A percentile compares a stretch with the other conserved stretches of the same genome.
Evolutionary conservation across 352 stramenopile species (phyloP).

Genomic region (Thraustochytrium aureum): DNA sequence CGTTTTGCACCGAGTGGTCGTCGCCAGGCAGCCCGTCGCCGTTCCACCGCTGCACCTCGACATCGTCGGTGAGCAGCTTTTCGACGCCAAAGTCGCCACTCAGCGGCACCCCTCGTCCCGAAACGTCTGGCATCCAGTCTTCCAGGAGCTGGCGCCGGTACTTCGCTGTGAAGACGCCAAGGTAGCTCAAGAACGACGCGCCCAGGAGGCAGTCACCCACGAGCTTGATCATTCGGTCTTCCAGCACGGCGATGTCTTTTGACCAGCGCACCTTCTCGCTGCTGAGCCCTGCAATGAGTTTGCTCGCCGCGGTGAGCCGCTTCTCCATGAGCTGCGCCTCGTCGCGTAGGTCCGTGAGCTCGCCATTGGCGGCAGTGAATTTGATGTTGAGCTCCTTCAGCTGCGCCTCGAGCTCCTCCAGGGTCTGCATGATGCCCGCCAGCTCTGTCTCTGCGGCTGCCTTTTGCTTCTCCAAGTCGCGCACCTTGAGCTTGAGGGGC

Average conservation of each 20-base stretch:
- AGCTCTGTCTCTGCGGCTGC: conserved; percentile 75
- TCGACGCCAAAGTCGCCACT: conserved; percentile 82
- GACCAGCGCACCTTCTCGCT: conserved; percentile 88
- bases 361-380: conserved; percentile 82
- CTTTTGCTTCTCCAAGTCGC: conserved; percentile 89
- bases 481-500: conserved; percentile 82
- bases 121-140: conserved; percentile 68
- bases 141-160: conserved; percentile 65
- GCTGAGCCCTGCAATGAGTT: conserved; percentile 83
- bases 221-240: conserved; percentile 75
- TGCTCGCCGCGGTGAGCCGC: conserved; percentile 80
- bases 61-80: conserved; percentile 84
- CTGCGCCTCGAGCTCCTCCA: conserved; percentile 75
- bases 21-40: conserved; percentile 87
- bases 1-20: conserved; percentile 93
- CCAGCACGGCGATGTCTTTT: conserved; percentile 79
- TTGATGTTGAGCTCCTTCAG: conserved; percentile 82
- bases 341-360: conserved; percentile 82
- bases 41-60: conserved; percentile 90
- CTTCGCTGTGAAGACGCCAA: conserved; percentile 83
- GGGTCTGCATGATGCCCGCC: conserved; percentile 63
- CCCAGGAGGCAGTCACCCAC: conserved; percentile 84
- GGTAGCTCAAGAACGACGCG: conserved; percentile 82
- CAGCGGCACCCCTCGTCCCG: conserved; percentile 69
- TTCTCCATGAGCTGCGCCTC: conserved; percentile 95